Evolutionary conservation across 176 grass and related monocot genomes (phyloP), one percentile per base, ranked within the genome.

Genomic region (Melocanna baccifera): DNA sequence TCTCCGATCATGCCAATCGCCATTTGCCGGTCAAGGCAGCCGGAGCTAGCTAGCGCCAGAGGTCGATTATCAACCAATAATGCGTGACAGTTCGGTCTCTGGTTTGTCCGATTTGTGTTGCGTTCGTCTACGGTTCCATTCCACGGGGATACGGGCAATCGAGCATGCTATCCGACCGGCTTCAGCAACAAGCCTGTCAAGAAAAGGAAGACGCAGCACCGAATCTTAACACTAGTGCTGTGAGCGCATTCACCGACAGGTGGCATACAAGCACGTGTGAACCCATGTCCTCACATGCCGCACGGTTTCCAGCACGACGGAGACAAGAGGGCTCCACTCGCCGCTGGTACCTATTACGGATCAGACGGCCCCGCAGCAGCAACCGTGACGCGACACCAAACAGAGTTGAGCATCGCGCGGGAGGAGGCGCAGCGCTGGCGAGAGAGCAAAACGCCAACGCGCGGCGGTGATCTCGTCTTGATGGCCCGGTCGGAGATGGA

Each of bases 401-500:
- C 32, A 36, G 48, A 22, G 5, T 18, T 1, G 48, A 18, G 48
- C 15, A 18, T 50, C 47, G 47, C 47, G 15, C 47, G 47, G 47
- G 47, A 50, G 47, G 47, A 50, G 47, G 50, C 15, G 48, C 48
- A 15, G 48, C 40, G 36, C 41, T 13, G 25, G 75, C 73, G 32
- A 75, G 18, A 56, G 32, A 23, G 68, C 70, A 20, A 0, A 51
- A 28, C 23, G 43, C 23, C 57, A 46, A 50, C 47, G 14, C 25
- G n/a, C 36, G 36, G 67, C 18, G n/a, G 9, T 50, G 59, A 47
- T 74, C 81, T 14, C 65, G 72, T 53, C 46, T 51, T 81, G 36
- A 92, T 90, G 92, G 85, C 67, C 6, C 66, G 29, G 50, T 9
- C 85, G 74, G 37, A 62, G 67, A 28, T 59, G 64, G 53, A 23